Percentiles rank a stretch among this genome's conserved stretches.
Conservation (phyloP, 2,329 filamentous ascomycete species). For the Aspergillus candidus region DNA sequence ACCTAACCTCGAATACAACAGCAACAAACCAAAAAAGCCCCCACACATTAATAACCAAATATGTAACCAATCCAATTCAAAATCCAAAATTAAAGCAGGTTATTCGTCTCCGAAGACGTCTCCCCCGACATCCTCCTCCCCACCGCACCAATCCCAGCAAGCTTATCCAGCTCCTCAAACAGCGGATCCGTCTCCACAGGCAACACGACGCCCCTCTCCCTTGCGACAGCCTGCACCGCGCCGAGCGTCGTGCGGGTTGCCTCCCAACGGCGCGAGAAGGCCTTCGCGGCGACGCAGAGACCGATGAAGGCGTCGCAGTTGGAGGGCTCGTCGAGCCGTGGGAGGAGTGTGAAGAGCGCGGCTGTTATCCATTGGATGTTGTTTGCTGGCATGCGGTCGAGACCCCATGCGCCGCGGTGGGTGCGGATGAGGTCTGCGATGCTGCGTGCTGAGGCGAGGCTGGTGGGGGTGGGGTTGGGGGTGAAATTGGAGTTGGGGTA, state of each 20-base stretch:
- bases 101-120: too few relatives aligned
- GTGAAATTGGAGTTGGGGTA: too few relatives aligned
- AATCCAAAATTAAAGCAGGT: too few relatives aligned
- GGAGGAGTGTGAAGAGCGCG: constrained; percentile 24
- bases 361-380: constrained; percentile 26
- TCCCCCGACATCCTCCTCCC: too few relatives aligned
- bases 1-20: too few relatives aligned
- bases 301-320: constrained; percentile 22
- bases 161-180: constrained; percentile 17
- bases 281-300: constrained; percentile 18
- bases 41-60: too few relatives aligned
- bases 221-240: constrained; percentile 17
- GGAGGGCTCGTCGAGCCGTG: constrained; percentile 15
- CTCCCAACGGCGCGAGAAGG: constrained; percentile 20
- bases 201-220: constrained; percentile 12
- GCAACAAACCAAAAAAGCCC: too few relatives aligned
- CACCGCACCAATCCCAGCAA: too few relatives aligned
- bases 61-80: too few relatives aligned
- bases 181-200: constrained; percentile 18
- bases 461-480: constrained; percentile 12
- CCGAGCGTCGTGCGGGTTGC: constrained; percentile 4
- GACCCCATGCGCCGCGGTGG: constrained; percentile 24
- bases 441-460: constrained; percentile 21
- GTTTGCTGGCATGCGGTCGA: constrained; percentile 27
- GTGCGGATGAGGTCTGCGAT: constrained; percentile 22